Percentiles rank a stretch among this genome's conserved stretches.
These are phyloP conservation scores for Agrocybe pediades DNA, from an alignment of 768 basidiomycete species.

Conservation along the genomic window DNA sequence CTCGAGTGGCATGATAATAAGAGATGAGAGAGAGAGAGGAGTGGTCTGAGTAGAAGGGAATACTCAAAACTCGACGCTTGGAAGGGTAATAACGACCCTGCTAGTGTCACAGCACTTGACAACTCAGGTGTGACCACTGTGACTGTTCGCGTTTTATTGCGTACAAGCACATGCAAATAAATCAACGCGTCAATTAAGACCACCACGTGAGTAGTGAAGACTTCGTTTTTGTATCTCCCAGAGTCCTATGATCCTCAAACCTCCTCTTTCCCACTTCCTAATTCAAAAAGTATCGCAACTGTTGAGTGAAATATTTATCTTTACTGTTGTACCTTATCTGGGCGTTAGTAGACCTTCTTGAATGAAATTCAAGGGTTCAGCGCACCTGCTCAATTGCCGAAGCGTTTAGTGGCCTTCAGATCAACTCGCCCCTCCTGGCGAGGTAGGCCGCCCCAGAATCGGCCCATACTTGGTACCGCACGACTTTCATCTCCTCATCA, in stretches of 20 bases:
- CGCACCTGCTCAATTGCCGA: too few species aligned
- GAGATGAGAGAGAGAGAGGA: conserved; percentile 9
- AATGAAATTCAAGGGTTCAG: too few species aligned
- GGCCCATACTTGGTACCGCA: conserved; percentile 66
- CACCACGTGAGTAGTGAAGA: background rate
- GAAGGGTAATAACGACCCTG: background rate
- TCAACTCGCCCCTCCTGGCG: conserved; percentile 34
- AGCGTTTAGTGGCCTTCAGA: background rate
- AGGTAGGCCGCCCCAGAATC: conserved; percentile 68
- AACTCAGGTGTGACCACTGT: conserved; percentile 20
- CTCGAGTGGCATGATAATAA: conserved; percentile 34
- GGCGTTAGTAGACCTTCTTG: too few species aligned
- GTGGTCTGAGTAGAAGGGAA: background rate
- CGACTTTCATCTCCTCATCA: conserved; percentile 56
- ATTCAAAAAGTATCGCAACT: too few species aligned
- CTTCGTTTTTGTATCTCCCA: too few species aligned
- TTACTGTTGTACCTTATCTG: too few species aligned
- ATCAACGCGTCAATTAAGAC: conserved; percentile 17
- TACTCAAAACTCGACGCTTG: background rate
- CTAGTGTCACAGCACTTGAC: conserved; percentile 9
- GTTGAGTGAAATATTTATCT: too few species aligned
- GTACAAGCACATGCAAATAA: conserved; percentile 19
- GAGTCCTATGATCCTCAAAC: too few species aligned
- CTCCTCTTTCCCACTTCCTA: too few species aligned
- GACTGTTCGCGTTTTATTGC: conserved; percentile 33